Conservation (phyloP, 495 filamentous ascomycete genomes). For the Penicillium paxilli region DNA sequence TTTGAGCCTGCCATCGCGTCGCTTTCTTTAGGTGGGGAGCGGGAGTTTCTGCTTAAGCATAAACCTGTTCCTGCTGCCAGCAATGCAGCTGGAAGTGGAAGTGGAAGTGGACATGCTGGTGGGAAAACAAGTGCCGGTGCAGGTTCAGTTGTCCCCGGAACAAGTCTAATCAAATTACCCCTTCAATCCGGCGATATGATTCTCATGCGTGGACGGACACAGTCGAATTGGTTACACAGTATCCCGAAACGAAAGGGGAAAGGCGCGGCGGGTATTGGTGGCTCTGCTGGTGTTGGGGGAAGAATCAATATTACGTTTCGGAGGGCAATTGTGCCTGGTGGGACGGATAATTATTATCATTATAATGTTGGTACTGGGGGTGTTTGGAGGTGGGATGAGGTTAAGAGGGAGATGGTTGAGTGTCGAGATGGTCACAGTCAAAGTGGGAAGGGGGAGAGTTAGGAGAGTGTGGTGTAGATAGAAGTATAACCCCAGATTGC, state of each 20-base stretch:
- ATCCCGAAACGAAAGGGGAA: slow-evolving; percentile 69
- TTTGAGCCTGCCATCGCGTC: slow-evolving; percentile 67
- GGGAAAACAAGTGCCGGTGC: no score
- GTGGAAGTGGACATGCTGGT: background rate
- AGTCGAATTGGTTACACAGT: slow-evolving; percentile 70
- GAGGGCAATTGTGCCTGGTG: slow-evolving; percentile 59
- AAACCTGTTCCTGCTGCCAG: slow-evolving; percentile 41
- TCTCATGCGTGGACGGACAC: slow-evolving; percentile 68
- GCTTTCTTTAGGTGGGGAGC: slow-evolving; percentile 61
- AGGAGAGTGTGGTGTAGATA: background rate
- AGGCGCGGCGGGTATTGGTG: slow-evolving; percentile 44
- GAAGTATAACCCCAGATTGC: no score
- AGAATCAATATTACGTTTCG: slow-evolving; percentile 78
- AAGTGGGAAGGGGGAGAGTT: background rate
- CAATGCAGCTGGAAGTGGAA: background rate
- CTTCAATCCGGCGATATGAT: slow-evolving; percentile 70
- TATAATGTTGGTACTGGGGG: slow-evolving; percentile 73
- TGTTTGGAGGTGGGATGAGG: slow-evolving; percentile 62
- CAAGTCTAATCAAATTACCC: slow-evolving; percentile 62
- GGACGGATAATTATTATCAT: slow-evolving; percentile 70
- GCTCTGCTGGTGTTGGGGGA: slow-evolving; percentile 56
- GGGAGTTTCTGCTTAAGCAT: slow-evolving; percentile 73
- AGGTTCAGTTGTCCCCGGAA: no score
- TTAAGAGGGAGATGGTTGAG: slow-evolving; percentile 51
- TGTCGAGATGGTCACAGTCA: no score